Percentiles rank a stretch among this genome's conserved stretches.
These are phyloP conservation scores for Arctostaphylos glauca DNA, from an alignment of 148 eudicot genomes.

Conservation along the genomic window DNA sequence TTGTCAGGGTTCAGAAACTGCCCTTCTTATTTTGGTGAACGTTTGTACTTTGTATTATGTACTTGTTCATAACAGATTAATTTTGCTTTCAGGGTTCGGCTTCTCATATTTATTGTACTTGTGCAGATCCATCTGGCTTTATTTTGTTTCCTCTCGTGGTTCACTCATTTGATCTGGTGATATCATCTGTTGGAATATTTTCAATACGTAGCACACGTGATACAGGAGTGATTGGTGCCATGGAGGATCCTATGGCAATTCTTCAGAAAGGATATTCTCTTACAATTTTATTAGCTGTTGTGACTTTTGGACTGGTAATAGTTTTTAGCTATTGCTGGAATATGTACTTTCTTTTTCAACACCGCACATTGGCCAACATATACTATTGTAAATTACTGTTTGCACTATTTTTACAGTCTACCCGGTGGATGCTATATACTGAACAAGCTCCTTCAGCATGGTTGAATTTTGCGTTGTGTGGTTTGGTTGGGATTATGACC, in stretches of 20 bases:
- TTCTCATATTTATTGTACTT: constrained; percentile 7
- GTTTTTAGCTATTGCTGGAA: constrained; percentile 11
- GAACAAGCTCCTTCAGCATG: constrained; percentile 99
- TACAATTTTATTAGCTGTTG: constrained; percentile 78
- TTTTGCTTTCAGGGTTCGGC: constrained; percentile 3
- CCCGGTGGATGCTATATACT: constrained; percentile 96
- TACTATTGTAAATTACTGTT: background rate
- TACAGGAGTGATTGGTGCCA: constrained; percentile 45
- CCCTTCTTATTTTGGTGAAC: background rate
- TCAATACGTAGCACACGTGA: constrained; percentile 83
- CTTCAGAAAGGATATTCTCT: constrained; percentile 96
- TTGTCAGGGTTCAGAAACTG: background rate
- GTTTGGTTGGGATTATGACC: constrained; percentile 90
- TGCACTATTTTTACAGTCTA: constrained; percentile 56
- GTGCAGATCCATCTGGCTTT: constrained; percentile 91
- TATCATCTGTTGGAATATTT: constrained; percentile 91
- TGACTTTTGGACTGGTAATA: constrained; percentile 89
- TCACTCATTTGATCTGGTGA: constrained; percentile 91
- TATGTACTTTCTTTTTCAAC: background rate
- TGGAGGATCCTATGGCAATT: constrained; percentile 91
- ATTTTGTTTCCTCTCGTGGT: constrained; percentile 97
- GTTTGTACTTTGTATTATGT: background rate
- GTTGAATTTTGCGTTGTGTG: constrained; percentile 91
- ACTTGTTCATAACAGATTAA: background rate
- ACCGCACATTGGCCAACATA: background rate